Conservation (phyloP, 192 early-diverging fungal species). For the Martensiomyces pterosporus region DNA sequence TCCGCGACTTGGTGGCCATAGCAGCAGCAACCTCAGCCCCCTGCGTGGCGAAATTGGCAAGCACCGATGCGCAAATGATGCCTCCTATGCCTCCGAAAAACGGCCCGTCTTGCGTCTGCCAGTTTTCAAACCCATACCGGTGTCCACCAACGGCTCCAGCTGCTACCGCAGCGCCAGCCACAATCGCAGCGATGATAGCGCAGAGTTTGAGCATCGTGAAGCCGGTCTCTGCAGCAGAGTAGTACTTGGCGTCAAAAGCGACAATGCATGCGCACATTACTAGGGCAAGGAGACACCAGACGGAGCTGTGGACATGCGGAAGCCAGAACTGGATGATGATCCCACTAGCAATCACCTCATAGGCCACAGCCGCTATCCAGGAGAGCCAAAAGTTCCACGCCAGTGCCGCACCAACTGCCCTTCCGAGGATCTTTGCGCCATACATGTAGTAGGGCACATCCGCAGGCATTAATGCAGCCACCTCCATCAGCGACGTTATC, state of each 20-base stretch:
- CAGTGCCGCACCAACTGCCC: conserved; percentile 13
- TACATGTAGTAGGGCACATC: conserved; percentile 19
- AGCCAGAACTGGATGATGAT: conserved; percentile 21
- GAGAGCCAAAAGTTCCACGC: conserved; percentile 18
- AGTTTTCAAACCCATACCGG: neutral
- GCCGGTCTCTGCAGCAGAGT: conserved; percentile 9
- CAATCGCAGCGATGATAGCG: conserved; percentile 10
- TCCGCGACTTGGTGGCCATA: conserved; percentile 12
- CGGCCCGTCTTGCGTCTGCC: neutral
- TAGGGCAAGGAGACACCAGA: conserved; percentile 20
- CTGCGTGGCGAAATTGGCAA: conserved; percentile 16
- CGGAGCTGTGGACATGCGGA: conserved; percentile 8
- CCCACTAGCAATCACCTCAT: conserved; percentile 14
- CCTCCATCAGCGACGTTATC: conserved; percentile 23
- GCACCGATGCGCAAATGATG: conserved; percentile 11
- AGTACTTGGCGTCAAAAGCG: conserved; percentile 11
- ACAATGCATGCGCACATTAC: conserved; percentile 13
- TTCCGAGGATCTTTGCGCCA: conserved; percentile 11
- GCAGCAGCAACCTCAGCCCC: conserved; percentile 10
- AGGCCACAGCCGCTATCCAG: conserved; percentile 20
- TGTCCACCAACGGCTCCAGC: conserved; percentile 12
- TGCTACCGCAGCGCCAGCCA: conserved; percentile 12
- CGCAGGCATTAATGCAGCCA: conserved; percentile 12
- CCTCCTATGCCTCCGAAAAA: conserved; percentile 12
- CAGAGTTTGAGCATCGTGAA: conserved; percentile 11